Base-by-base conservation (phyloP, 139 green algal species). In the Tetradesmus lagerheimii region DNA sequence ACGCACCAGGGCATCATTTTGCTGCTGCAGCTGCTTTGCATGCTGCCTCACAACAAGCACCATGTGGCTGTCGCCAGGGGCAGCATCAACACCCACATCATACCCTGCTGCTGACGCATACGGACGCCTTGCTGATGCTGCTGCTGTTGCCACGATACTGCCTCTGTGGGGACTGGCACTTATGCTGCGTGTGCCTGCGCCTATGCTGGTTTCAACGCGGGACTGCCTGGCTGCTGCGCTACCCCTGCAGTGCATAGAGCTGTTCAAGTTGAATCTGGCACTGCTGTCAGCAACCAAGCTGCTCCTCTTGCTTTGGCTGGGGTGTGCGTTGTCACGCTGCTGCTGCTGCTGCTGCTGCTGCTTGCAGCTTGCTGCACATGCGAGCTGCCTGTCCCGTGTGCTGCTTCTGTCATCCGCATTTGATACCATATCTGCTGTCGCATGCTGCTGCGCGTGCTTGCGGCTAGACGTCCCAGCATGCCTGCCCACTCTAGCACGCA, bases 1-100 rank as follows among this genome's bases (percentile, higher is more conserved):
- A 12, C 76, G 37, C 35, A 90, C 76, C 76, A 90, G 71, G 20
- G 86, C 86, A 57, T 90, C 86, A 57, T 90, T 90, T 25, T 90
- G 76, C 86, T 90, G 86, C 76, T 86, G 86, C 53, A 90, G 35
- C 86, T 90, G 43, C 31, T 47, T 35, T 4, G 50, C 47, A 74
- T 86, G 86, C 76, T 47, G 75, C 47, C 76, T 45, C 15, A 37
- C 84, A 66, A 67, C 66, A 35, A 89, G 15, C 84, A 89, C 38
- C 12, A 67, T 37, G 12, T 82, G 38, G 41, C 67, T 80, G 64
- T 67, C 25, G 23, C 67, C 67, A 39, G 67, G n/a, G 4, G 67
- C 67, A 78, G n/a, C 66, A 34, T 37, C 67, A 1, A 38, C n/a
- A 43, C 14, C 12, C 5, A 16, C 38, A 83, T 83, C 37, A 53